Percentiles rank a stretch among this genome's conserved stretches.
These are phyloP conservation scores for Fusarium circinatum DNA, from an alignment of 2,329 filamentous ascomycete genomes.

Conservation along the genomic window DNA sequence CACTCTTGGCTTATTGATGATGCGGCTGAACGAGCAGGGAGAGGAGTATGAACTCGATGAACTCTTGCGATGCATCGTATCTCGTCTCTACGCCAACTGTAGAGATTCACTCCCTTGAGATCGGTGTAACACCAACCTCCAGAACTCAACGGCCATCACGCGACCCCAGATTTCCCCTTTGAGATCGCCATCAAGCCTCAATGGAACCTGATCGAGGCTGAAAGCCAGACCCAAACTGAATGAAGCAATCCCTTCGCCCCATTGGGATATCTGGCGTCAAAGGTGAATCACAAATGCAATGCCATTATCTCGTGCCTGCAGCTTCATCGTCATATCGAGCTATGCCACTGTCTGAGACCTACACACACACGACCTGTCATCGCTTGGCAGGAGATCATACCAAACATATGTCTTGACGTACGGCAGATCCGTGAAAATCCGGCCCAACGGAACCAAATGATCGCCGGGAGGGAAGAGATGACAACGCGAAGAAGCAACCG, in stretches of 20 bases:
- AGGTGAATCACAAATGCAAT: not conserved
- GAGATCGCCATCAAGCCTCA: conserved; percentile 2
- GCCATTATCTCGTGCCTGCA: conserved; percentile 6
- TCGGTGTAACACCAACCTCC: not conserved
- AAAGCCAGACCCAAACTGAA: conserved; percentile 1
- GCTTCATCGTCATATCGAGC: conserved; percentile 14
- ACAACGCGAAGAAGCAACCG: conserved; percentile 36
- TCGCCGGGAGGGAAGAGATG: conserved; percentile 40
- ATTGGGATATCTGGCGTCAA: conserved; percentile 1
- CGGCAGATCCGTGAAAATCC: conserved; percentile 10
- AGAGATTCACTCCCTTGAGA: conserved; percentile 1
- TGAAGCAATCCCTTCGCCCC: not conserved
- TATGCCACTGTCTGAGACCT: conserved; percentile 4
- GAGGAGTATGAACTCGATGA: not conserved
- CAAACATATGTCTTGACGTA: not conserved
- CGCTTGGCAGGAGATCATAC: conserved; percentile 17
- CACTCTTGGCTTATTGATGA: not conserved
- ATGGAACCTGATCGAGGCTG: not conserved
- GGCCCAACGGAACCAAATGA: conserved; percentile 7
- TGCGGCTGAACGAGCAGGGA: not conserved
- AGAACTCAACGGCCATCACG: not conserved
- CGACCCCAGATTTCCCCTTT: not conserved
- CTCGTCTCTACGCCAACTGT: conserved; percentile 10
- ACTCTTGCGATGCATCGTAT: not conserved
- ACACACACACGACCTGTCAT: conserved; percentile 18